Conservation (phyloP, 2,329 filamentous ascomycete species). For the Xylariomycetidae sp. region DNA sequence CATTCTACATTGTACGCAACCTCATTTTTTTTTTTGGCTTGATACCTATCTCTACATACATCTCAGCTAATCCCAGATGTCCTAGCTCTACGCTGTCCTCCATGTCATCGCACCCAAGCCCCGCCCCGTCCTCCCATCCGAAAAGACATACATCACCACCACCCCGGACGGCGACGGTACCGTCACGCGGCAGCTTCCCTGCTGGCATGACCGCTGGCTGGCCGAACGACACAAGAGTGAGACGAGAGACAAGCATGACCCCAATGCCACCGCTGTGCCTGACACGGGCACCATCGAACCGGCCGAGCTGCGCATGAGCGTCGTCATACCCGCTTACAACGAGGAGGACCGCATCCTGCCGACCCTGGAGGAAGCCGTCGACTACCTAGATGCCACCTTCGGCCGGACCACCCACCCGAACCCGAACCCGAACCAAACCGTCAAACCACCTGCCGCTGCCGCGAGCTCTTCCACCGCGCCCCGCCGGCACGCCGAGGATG, state of each 20-base stretch:
- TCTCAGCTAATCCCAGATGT: no score
- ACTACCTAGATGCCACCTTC: slow-evolving; percentile 75
- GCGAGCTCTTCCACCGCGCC: slow-evolving; percentile 25
- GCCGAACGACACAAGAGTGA: slow-evolving; percentile 52
- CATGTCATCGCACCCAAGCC: slow-evolving; percentile 77
- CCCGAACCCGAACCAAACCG: slow-evolving; percentile 21
- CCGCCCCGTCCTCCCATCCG: slow-evolving; percentile 66
- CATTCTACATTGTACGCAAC: slow-evolving; percentile 37
- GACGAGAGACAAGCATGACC: slow-evolving; percentile 28
- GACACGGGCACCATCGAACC: slow-evolving; percentile 62
- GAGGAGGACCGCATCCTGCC: slow-evolving; percentile 78
- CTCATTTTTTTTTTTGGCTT: no score
- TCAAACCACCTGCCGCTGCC: no score
- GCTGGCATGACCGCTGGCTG: slow-evolving; percentile 79
- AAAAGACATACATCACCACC: slow-evolving; percentile 81
- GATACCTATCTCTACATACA: no score
- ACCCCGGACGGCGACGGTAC: slow-evolving; percentile 56
- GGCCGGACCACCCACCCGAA: slow-evolving; percentile 41
- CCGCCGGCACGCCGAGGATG: slow-evolving; percentile 30
- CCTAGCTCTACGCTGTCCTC: slow-evolving; percentile 62
- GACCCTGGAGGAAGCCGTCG: slow-evolving; percentile 87
- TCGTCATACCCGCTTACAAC: slow-evolving; percentile 94
- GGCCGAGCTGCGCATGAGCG: slow-evolving; percentile 78
- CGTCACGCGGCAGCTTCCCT: slow-evolving; percentile 60
- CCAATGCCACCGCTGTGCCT: slow-evolving; percentile 34